Base-by-base conservation (phyloP, 192 early-diverging fungal genomes). In the Allomyces macrogynus region DNA sequence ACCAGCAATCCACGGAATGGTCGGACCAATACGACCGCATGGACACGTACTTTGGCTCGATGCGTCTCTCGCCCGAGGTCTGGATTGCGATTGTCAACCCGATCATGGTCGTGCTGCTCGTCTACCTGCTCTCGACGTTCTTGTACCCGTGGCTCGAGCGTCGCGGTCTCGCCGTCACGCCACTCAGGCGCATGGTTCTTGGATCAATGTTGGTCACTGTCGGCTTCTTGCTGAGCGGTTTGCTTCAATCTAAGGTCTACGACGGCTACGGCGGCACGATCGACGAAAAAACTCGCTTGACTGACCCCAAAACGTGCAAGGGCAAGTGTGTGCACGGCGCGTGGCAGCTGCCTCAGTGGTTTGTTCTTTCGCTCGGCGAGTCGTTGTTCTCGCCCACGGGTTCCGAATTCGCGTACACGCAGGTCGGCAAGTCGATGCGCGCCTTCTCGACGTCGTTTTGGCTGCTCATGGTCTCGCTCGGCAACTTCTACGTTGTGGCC, bases 331-430 rank as follows among this genome's bases (percentile, higher is more conserved):
- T 57, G 1, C 49, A 57, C 16, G 74, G 44, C 27, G 69, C 68
- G 71, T 66, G 65, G 70, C 74, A 75, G 66, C 43, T 73, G 66
- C 69, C 70, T 44, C 80, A 73, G 24, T 84, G 78, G 70, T 76
- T 84, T 67, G 0, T 83, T 54, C 74, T 84, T 43, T 78, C 82
- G n/a, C 43, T 75, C 64, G 80, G 77, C 67, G 84, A 84, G 71
- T 69, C 73, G 32, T 62, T 86, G 10, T 74, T 83, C 65, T 80
- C 79, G 26, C 79, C 80, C 67, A 75, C 73, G 24, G 84, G 82
- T 65, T 73, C 83, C 66, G 80, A 86, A 72, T 81, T 86, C 66
- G 74, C 74, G 26, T 86, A 86, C 75, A 76, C 72, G 26, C 76
- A 86, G 66, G 76, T 84, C 62, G 84, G 84, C 69, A 78, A 75